phyloP scores from a whole-genome alignment of 2,329 filamentous ascomycete genomes.

The Leptographium procerum region DNA sequence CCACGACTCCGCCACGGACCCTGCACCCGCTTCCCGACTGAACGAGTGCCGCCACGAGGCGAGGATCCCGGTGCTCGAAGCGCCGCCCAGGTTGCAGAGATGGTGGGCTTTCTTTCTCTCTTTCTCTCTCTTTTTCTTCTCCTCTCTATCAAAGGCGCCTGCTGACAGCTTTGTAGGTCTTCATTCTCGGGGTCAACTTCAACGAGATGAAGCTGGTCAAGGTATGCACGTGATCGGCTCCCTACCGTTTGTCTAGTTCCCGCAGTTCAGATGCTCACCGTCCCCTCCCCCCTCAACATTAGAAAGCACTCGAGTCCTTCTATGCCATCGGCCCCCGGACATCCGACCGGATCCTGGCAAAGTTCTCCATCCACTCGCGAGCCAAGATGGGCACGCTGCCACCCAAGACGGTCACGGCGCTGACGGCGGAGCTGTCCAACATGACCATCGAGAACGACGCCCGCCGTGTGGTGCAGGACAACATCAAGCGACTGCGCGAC shows the following conservation, averaged over 20 bases:
- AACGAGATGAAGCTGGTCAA: conserved; percentile 71
- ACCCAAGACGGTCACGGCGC: conserved; percentile 64
- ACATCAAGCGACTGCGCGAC: conserved; percentile 76
- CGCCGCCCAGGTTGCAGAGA: background rate
- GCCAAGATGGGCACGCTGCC: conserved; percentile 66
- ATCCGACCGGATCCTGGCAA: conserved; percentile 69
- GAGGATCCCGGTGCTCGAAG: background rate
- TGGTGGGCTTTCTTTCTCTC: background rate
- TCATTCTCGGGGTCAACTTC: conserved; percentile 82
- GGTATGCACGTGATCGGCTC: conserved; percentile 39
- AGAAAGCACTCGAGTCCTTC: conserved; percentile 72
- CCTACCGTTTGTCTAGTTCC: too few relatives aligned
- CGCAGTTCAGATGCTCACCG: background rate
- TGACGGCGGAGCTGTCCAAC: conserved; percentile 74
- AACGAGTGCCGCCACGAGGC: background rate
- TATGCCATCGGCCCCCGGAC: conserved; percentile 68
- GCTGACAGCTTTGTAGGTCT: conserved; percentile 42
- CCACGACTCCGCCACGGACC: background rate
- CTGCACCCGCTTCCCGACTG: background rate
- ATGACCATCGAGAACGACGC: conserved; percentile 95
- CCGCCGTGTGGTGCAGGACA: conserved; percentile 63
- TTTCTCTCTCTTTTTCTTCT: background rate
- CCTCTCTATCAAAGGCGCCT: background rate
- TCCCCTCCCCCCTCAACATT: too few relatives aligned
- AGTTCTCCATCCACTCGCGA: conserved; percentile 75